A percentile compares a stretch with the other conserved stretches of the same genome.
Evolutionary conservation across 2,329 filamentous ascomycete species (phyloP).

Genomic region (Colletotrichum orchidophilum): DNA sequence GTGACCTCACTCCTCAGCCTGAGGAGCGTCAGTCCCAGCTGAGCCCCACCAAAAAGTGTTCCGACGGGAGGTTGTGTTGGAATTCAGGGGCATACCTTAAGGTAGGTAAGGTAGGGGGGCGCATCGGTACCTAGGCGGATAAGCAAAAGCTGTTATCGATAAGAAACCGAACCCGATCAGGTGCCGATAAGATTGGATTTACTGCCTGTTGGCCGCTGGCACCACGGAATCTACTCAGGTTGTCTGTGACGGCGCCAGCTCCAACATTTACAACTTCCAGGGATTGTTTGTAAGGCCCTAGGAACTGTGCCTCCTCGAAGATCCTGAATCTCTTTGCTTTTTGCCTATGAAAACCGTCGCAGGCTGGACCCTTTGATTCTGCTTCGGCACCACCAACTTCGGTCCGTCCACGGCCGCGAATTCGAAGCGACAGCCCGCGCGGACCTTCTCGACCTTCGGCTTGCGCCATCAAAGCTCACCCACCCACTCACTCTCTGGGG

Average conservation of each 20-base stretch:
- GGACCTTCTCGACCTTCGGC: background rate
- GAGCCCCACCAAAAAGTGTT: background rate
- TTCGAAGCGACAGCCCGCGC: slow-evolving; percentile 4
- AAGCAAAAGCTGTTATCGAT: slow-evolving; percentile 23
- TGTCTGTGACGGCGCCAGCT: slow-evolving; percentile 27
- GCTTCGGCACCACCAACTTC: background rate
- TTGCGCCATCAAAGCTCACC: slow-evolving; percentile 8
- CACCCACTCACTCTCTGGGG: background rate
- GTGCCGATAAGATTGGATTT: slow-evolving; percentile 31
- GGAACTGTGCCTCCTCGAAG: background rate
- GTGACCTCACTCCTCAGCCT: slow-evolving; percentile 1
- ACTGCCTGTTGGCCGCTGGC: slow-evolving; percentile 4
- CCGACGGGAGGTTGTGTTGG: background rate
- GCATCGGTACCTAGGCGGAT: slow-evolving; percentile 6
- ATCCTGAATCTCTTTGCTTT: background rate
- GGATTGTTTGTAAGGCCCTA: slow-evolving; percentile 14
- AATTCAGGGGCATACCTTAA: background rate
- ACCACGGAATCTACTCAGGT: slow-evolving; percentile 2
- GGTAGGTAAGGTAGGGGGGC: background rate
- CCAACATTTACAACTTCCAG: slow-evolving; percentile 25
- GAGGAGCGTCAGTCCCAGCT: too few relatives aligned
- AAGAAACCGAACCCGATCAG: slow-evolving; percentile 26
- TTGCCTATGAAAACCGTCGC: background rate
- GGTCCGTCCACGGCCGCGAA: background rate
- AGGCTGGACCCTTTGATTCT: background rate